These are phyloP conservation scores for Fusarium poae DNA, from an alignment of 2,329 filamentous ascomycete genomes.

Conservation along the genomic window DNA sequence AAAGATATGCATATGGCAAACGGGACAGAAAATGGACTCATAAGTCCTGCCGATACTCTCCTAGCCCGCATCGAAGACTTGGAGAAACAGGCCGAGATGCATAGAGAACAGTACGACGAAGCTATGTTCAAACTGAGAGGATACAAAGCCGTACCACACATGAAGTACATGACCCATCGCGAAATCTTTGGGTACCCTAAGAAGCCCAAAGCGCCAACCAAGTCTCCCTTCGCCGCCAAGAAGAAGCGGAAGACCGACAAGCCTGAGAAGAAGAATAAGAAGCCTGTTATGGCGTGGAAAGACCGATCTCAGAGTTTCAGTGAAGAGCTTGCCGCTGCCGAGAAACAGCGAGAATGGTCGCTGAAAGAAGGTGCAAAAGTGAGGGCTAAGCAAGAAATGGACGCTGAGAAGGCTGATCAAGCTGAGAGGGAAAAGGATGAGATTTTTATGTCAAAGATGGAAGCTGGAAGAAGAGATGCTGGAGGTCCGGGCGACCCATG, in stretches of 20 bases:
- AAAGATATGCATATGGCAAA: slow-evolving; percentile 26
- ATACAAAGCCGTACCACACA: slow-evolving; percentile 43
- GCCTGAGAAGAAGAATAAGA: not conserved
- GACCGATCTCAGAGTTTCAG: slow-evolving; percentile 14
- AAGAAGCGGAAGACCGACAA: not conserved
- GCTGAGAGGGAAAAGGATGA: slow-evolving; percentile 13
- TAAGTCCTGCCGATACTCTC: slow-evolving; percentile 14
- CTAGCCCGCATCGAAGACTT: slow-evolving; percentile 42
- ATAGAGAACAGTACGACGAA: slow-evolving; percentile 45
- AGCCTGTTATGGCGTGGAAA: slow-evolving; percentile 13
- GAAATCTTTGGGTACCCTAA: slow-evolving; percentile 48
- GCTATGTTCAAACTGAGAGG: slow-evolving; percentile 51
- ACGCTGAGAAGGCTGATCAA: no score
- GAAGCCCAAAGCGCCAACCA: slow-evolving; percentile 32
- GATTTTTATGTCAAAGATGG: slow-evolving; percentile 27
- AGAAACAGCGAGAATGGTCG: slow-evolving; percentile 20
- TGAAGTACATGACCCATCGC: slow-evolving; percentile 48
- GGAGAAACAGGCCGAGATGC: slow-evolving; percentile 44
- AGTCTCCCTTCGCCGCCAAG: slow-evolving; percentile 36
- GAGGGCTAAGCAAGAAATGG: no score
- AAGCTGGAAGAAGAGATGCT: slow-evolving; percentile 11
- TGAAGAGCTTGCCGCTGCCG: slow-evolving; percentile 25
- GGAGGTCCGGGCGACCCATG: slow-evolving; percentile 10
- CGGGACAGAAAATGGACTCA: not conserved
- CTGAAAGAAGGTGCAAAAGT: slow-evolving; percentile 14